phyloP scores from a whole-genome alignment of 2,329 filamentous ascomycete genomes.

The Lasiodiplodia theobromae region DNA sequence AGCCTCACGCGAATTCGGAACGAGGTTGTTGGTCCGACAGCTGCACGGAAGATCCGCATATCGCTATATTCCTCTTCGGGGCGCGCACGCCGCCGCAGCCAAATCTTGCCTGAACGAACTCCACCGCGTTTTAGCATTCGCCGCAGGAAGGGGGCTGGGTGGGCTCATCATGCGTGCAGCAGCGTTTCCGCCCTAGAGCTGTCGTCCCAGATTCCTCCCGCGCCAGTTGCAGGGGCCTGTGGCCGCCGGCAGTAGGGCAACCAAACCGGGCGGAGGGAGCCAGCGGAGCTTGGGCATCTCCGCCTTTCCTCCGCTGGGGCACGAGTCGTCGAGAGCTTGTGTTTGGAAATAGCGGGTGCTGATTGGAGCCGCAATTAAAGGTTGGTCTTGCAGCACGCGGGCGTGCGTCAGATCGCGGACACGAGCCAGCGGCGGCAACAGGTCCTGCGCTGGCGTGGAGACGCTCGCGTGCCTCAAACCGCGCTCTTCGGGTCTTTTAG shows the following conservation, averaged over 20 bases:
- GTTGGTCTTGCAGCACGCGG: conserved; percentile 13
- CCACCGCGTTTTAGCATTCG: background rate
- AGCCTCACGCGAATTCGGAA: conserved; percentile 24
- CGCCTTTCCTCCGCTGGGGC: conserved; percentile 23
- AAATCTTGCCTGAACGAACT: background rate
- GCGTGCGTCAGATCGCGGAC: conserved; percentile 21
- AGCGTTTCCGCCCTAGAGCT: conserved; percentile 8
- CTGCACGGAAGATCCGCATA: conserved; percentile 24
- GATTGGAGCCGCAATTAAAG: conserved; percentile 27
- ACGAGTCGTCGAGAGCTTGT: conserved; percentile 21
- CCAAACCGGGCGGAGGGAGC: conserved; percentile 13
- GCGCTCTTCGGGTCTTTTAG: conserved; percentile 25
- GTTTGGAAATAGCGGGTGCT: conserved; percentile 17
- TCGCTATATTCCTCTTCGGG: conserved; percentile 21
- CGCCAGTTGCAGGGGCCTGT: background rate
- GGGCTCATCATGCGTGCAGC: background rate
- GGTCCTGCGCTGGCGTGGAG: conserved; percentile 10
- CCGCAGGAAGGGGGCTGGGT: conserved; percentile 10
- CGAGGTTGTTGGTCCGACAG: conserved; percentile 21
- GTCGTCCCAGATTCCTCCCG: conserved; percentile 10
- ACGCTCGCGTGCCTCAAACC: conserved; percentile 14
- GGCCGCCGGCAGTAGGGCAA: conserved; percentile 6
- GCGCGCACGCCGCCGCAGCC: conserved; percentile 12
- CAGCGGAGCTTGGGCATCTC: conserved; percentile 23
- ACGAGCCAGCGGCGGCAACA: conserved; percentile 13